Evolutionary conservation across 129 eudicot genomes (phyloP).

Genomic region (Flaveria bidentis): DNA sequence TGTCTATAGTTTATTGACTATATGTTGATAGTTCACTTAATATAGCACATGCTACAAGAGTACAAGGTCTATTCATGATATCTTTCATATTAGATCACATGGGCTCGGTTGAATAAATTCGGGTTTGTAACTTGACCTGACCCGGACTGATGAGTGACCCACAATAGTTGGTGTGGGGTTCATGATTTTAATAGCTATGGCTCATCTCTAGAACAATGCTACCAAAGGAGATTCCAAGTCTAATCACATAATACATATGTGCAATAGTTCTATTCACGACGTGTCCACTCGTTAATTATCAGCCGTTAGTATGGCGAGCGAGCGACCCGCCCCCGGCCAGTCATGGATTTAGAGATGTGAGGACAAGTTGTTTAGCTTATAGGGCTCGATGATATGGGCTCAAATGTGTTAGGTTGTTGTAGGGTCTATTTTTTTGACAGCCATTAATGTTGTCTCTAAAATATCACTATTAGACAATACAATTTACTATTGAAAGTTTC

Average conservation of each 20-base stretch:
- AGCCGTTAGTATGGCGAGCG: constrained; percentile 1
- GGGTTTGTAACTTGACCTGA: not conserved
- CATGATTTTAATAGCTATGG: not conserved
- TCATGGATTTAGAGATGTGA: not conserved
- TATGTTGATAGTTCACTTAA: not conserved
- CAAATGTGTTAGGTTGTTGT: not conserved
- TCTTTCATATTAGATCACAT: constrained; percentile 7
- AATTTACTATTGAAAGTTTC: not conserved
- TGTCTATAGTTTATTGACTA: too few species aligned
- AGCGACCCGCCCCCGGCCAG: not conserved
- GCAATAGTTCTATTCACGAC: not conserved
- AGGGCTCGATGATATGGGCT: constrained; percentile 2
- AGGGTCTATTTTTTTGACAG: not conserved
- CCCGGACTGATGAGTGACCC: not conserved
- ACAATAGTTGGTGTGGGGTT: constrained; percentile 29
- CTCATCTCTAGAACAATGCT: not conserved
- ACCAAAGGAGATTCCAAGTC: constrained; percentile 19
- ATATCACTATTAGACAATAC: not conserved
- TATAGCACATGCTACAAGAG: not conserved
- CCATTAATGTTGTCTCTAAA: constrained; percentile 7
- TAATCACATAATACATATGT: constrained; percentile 15
- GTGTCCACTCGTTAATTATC: not conserved
- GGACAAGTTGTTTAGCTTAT: constrained; percentile 4
- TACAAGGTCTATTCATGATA: constrained; percentile 14
- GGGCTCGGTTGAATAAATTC: constrained; percentile 15